Evolutionary conservation across 2,329 filamentous ascomycete species (phyloP).

Genomic region (Stromatinia cepivora): DNA sequence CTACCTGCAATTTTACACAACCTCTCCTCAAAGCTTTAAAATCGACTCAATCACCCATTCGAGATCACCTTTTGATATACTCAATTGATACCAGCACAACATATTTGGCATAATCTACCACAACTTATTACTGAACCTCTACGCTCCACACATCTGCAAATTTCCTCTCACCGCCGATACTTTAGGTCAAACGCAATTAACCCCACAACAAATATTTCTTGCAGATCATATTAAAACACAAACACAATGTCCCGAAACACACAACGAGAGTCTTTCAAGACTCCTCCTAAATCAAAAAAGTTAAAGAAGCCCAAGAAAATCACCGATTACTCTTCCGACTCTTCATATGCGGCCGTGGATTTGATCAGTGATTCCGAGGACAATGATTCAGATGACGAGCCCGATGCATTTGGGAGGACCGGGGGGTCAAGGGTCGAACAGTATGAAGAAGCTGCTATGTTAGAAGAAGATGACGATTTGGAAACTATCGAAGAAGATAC

Average conservation of each 20-base stretch:
- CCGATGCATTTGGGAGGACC: conserved; percentile 67
- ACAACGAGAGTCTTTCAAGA: conserved; percentile 49
- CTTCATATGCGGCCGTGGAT: conserved; percentile 74
- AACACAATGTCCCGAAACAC: conserved; percentile 48
- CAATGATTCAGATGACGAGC: conserved; percentile 61
- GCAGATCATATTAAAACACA: conserved; percentile 18
- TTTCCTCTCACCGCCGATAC: conserved; percentile 31
- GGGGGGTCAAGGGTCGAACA: conserved; percentile 57
- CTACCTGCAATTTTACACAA: neutral
- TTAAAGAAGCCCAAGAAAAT: conserved; percentile 30
- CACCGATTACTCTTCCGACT: conserved; percentile 60
- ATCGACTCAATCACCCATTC: neutral
- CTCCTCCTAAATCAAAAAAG: conserved; percentile 32
- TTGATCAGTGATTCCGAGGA: conserved; percentile 73
- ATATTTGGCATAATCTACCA: neutral
- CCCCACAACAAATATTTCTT: conserved; percentile 9
- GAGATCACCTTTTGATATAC: neutral
- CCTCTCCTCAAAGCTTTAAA: neutral
- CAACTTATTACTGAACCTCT: neutral
- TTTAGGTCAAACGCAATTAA: conserved; percentile 16
- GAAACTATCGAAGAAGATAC: conserved; percentile 9
- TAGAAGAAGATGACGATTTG: conserved; percentile 44
- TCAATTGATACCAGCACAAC: neutral
- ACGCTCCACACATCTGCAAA: conserved; percentile 1
- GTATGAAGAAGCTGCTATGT: conserved; percentile 54